These are phyloP conservation scores for Gentiana dahurica DNA, from an alignment of 257 asterid species.

Conservation along the genomic window DNA sequence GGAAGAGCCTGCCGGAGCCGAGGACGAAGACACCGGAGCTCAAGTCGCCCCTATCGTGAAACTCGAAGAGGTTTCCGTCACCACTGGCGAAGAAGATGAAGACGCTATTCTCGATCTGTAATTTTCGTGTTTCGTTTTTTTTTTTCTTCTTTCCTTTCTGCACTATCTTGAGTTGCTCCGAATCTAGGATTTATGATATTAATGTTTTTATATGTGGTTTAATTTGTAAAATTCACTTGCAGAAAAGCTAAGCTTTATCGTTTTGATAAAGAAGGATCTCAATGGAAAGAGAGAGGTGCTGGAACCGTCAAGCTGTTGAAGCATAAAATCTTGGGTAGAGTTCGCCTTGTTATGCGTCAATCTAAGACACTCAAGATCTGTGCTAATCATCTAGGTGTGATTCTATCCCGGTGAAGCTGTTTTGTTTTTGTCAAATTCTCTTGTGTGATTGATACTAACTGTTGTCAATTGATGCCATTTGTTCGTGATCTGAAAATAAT, in stretches of 20 bases:
- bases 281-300: conserved; percentile 51
- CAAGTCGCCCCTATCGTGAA: conserved; percentile 53
- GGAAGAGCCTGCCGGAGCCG: conserved; percentile 33
- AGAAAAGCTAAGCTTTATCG: conserved; percentile 45
- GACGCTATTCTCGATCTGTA: conserved; percentile 45
- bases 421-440: background rate
- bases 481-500: conserved; percentile 6
- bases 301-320: conserved; percentile 37
- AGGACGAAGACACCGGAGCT: conserved; percentile 66
- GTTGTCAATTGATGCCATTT: background rate
- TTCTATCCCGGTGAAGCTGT: background rate
- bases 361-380: conserved; percentile 49
- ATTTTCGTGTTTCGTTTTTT: background rate
- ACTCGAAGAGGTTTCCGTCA: conserved; percentile 45
- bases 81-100: conserved; percentile 57
- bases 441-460: background rate
- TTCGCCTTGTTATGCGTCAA: conserved; percentile 45
- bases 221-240: background rate
- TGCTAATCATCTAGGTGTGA: conserved; percentile 40
- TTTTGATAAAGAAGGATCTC: conserved; percentile 37
- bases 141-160: background rate
- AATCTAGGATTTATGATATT: conserved; percentile 9
- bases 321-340: conserved; percentile 35
- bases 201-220: background rate
- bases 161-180: conserved; percentile 9